Evolutionary conservation across 1,284 basidiomycete species (phyloP), one percentile per base, ranked within the genome.

Genomic region (Apiotrichum porosum): DNA sequence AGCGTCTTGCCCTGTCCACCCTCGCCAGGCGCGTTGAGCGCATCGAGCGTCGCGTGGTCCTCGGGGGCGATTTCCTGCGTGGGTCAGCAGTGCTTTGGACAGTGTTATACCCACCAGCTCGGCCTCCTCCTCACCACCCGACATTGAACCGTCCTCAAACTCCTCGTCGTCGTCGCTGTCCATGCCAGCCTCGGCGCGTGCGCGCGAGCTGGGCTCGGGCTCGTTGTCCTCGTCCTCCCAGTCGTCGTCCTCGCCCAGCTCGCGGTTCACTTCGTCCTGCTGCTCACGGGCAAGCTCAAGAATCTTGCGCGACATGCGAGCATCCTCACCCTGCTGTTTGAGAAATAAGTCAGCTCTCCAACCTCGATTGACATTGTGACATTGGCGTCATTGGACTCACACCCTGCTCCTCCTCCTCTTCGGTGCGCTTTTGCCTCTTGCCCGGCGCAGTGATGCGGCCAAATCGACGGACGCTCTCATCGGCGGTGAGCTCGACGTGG

Each of bases 271-370:
- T 69, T 98, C 95, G 65, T 91, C 84, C 73, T 97, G 93, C 73
- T 98, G 95, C 61, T 88, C 85, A 62, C 83, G 80, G 12, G 94
- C 94, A 47, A 98, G 82, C 64, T 92, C 84, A 60, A 98, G 86
- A 51, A 98, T 97, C 63, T 85, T 87, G 54, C 81, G 79, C 1
- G 90, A 95, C 17, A 85, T 86, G 72, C 88, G 89, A 6, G 87
- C 81, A 68, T 93, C 89, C 53, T 94, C 76, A 10, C 84, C 83
- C 37, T 75, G 78, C 88, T 92, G 44, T n/a, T n/a, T n/a, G 24
- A 13, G 18, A 34, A 35, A 32, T 44, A 35, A 48, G 46, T 37
- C n/a, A 10, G 26, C 31, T 14, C 36, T 32, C 1, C 24, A 41
- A 28, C 31, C 26, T n/a, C 22, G 21, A 34, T 21, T 37, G 3